Evolutionary conservation across 306 rosid genomes (phyloP).

Genomic region (Fagus sylvatica): DNA sequence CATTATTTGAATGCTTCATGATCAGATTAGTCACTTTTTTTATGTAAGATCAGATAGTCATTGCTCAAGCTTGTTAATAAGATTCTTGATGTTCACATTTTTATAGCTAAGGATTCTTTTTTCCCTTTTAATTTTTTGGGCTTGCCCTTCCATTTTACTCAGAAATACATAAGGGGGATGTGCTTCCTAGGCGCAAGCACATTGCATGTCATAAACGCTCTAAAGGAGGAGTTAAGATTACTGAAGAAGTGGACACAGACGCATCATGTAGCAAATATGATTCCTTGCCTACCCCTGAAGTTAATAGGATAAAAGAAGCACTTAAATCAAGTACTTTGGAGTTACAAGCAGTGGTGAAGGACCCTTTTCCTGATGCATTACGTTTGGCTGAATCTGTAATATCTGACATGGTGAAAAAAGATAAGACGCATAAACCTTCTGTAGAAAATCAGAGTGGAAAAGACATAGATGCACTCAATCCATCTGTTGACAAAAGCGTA

Average conservation of each 20-base stretch:
- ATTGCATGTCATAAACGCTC: conserved; percentile 35
- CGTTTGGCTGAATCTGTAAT: conserved; percentile 43
- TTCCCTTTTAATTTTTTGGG: conserved; percentile 3
- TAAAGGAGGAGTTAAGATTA: conserved; percentile 53
- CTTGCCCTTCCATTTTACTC: not conserved
- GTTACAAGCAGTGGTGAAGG: conserved; percentile 56
- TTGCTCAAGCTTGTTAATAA: not conserved
- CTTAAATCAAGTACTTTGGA: conserved; percentile 61
- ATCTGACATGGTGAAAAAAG: conserved; percentile 39
- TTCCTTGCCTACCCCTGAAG: conserved; percentile 38
- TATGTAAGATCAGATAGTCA: not conserved
- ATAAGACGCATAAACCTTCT: conserved; percentile 20
- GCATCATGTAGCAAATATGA: conserved; percentile 17
- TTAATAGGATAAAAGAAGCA: conserved; percentile 50
- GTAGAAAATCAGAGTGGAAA: not conserved
- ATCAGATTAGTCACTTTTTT: not conserved
- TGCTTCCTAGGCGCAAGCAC: conserved; percentile 37
- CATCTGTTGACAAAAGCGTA: conserved; percentile 26
- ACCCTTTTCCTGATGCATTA: conserved; percentile 78
- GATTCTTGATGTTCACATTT: not conserved
- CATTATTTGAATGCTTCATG: not conserved
- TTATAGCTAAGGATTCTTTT: not conserved
- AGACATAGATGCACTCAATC: conserved; percentile 25
- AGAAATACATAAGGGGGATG: conserved; percentile 34
- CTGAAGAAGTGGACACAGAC: conserved; percentile 36